Evolutionary conservation across 2,329 filamentous ascomycete species (phyloP), one percentile per base, ranked within the genome.

Genomic region (Chrysoporthe deuterocubensis): DNA sequence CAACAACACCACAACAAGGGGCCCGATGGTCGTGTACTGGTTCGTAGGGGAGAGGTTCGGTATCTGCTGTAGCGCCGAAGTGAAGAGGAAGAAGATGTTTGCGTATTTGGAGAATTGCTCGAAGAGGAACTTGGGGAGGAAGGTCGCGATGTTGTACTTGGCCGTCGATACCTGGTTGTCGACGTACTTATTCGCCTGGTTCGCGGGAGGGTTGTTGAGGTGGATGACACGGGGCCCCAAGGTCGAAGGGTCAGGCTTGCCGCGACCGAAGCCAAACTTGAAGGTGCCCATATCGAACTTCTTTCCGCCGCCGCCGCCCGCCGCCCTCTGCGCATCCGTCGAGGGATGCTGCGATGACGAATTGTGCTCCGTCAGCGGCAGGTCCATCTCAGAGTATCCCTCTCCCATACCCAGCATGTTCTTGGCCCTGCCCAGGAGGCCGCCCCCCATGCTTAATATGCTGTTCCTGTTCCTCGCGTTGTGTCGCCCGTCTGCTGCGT

Each of bases 71-170:
- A 99, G 83, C 52, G 89, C 90, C 18, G 96, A 94, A 48, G 96
- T 99, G 80, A 99, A 98, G 78, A 99, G 87, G 91, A 99, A 99
- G 84, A 99, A 99, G 76, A 99, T 81, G 81, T 99, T 99, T 83
- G 96, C 96, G 80, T 97, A 97, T 84, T 97, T 99, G 70, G 94
- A 97, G 81, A 99, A 99, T 78, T 99, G 96, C 79, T 99, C 96
- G 78, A 95, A 94, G 67, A 99, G 84, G 81, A 99, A 99, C 80
- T 99, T 99, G 62, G 96, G 96, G 21, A 98, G 77, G 79, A 99
- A 99, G 26, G 94, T 97, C 65, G 92, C 85, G 76, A 93, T 75
- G 78, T 98, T 99, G 87, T 99, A 99, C 81, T 99, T 99, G 71
- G 96, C 92, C 6, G 96, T 99, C 54, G 95, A 98, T 71, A 99